phyloP scores from a whole-genome alignment of 805 yeast species.

The Kregervanrija fluxuum region DNA sequence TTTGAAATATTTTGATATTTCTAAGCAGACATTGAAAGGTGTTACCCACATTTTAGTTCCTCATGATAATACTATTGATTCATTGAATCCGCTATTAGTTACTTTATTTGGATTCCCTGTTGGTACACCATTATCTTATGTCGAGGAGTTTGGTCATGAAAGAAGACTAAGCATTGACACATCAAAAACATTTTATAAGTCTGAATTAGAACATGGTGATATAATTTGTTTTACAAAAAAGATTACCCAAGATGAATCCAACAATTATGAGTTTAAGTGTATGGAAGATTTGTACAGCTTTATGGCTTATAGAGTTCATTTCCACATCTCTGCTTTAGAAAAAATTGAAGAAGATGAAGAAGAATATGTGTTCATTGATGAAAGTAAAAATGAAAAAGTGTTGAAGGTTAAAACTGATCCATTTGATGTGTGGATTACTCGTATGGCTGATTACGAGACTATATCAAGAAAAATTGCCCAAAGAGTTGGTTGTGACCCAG shows the following conservation, averaged over 20 bases:
- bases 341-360: slow-evolving; percentile 38
- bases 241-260: not conserved
- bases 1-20: slow-evolving; percentile 61
- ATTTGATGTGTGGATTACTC: slow-evolving; percentile 65
- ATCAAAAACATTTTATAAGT: slow-evolving; percentile 39
- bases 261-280: slow-evolving; percentile 21
- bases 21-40: slow-evolving; percentile 51
- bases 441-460: slow-evolving; percentile 48
- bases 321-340: slow-evolving; percentile 39
- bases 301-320: slow-evolving; percentile 53
- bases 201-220: slow-evolving; percentile 64
- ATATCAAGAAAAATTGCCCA: slow-evolving; percentile 57
- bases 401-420: slow-evolving; percentile 6
- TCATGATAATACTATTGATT: slow-evolving; percentile 37
- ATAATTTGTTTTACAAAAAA: slow-evolving; percentile 36
- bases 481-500: slow-evolving; percentile 46
- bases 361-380: slow-evolving; percentile 39
- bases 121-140: slow-evolving; percentile 31
- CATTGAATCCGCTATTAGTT: slow-evolving; percentile 35
- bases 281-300: slow-evolving; percentile 45
- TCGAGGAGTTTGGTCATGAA: slow-evolving; percentile 56
- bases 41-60: slow-evolving; percentile 51
- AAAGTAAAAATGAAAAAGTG: slow-evolving; percentile 12
- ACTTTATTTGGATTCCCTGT: slow-evolving; percentile 33
- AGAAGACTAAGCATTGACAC: slow-evolving; percentile 40